A percentile compares a stretch with the other conserved stretches of the same genome.
phyloP scores from a whole-genome alignment of 2,329 filamentous ascomycete species.

The Ilyonectria destructans region DNA sequence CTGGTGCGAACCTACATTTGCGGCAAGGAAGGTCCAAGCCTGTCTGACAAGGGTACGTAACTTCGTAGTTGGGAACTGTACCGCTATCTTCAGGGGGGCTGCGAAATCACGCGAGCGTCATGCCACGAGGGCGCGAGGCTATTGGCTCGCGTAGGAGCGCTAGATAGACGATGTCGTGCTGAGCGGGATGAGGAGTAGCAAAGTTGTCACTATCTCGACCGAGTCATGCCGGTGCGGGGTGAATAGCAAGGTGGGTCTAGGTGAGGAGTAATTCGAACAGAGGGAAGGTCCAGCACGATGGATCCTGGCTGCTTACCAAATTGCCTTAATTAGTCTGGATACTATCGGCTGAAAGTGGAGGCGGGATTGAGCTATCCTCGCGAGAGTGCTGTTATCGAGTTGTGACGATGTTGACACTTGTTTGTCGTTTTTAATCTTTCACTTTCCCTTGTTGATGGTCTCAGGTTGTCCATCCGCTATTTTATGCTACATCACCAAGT shows the following conservation, averaged over 20 bases:
- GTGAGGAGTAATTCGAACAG: not conserved
- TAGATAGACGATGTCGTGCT: not conserved
- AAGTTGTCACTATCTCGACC: not conserved
- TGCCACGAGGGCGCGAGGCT: not conserved
- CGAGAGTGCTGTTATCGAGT: not conserved
- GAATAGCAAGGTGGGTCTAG: not conserved
- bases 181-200: not conserved
- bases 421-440: not conserved
- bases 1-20: not conserved
- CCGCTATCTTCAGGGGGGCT: constrained; percentile 5
- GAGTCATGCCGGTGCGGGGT: not conserved
- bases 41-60: not conserved
- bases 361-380: not conserved
- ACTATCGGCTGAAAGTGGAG: not conserved
- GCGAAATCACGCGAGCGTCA: constrained; percentile 1
- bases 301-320: not conserved
- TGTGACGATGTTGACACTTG: not conserved
- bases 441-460: no score
- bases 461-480: not conserved
- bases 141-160: constrained; percentile 2
- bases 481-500: not conserved
- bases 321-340: not conserved
- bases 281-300: constrained; percentile 5
- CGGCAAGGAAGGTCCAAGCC: constrained; percentile 16
- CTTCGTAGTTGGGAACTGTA: no score